These are phyloP conservation scores for Nannochloropsis salina DNA, from an alignment of 108 stramenopile species.

Conservation along the genomic window DNA sequence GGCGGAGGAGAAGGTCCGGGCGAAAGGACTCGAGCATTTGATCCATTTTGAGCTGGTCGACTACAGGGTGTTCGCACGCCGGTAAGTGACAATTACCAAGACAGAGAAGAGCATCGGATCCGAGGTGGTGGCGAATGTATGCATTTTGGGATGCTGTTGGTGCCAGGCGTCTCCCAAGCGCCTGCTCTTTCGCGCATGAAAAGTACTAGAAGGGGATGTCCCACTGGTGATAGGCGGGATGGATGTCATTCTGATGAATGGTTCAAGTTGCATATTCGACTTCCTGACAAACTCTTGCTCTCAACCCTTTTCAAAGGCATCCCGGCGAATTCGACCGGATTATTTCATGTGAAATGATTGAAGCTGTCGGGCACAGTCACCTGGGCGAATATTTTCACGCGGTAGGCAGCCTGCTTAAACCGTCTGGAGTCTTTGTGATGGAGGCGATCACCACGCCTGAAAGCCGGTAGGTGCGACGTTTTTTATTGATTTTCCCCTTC, in stretches of 20 bases:
- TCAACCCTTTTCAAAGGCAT: not conserved
- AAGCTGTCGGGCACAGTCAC: conserved; percentile 92
- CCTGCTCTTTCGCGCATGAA: too few relatives aligned
- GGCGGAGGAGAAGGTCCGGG: conserved; percentile 72
- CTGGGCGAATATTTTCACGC: conserved; percentile 74
- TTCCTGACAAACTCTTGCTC: not conserved
- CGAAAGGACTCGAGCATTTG: conserved; percentile 68
- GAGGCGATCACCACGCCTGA: conserved; percentile 93
- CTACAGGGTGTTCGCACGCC: conserved; percentile 65
- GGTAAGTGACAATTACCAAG: conserved; percentile 12
- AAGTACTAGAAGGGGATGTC: too few relatives aligned
- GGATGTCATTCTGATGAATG: too few relatives aligned
- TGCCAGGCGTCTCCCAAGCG: too few relatives aligned
- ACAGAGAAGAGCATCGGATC: not conserved
- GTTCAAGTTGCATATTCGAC: too few relatives aligned
- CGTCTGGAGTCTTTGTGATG: conserved; percentile 81
- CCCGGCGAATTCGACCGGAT: conserved; percentile 74
- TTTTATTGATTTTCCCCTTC: not conserved
- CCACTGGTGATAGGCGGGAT: too few relatives aligned
- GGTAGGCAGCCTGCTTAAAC: conserved; percentile 73
- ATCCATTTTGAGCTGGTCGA: conserved; percentile 83
- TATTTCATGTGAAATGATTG: conserved; percentile 94
- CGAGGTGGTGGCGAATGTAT: not conserved
- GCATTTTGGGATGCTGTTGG: too few relatives aligned
- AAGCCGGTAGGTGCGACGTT: conserved; percentile 53